A percentile compares a stretch with the other conserved stretches of the same genome.
Evolutionary conservation across 352 stramenopile genomes (phyloP).

Genomic region (Pythium utonaiense): DNA sequence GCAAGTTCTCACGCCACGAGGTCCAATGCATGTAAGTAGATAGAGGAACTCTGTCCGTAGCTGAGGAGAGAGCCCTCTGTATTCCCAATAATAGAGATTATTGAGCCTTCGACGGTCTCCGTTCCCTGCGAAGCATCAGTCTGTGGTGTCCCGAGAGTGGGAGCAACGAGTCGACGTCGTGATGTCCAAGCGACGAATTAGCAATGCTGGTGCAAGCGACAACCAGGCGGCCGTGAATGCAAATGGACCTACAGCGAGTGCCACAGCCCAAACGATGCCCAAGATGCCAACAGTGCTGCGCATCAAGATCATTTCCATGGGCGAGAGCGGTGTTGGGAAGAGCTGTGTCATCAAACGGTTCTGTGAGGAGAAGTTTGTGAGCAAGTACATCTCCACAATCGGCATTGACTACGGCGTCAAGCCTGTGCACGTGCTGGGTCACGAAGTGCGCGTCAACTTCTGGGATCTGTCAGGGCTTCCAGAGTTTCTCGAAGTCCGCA

Average conservation of each 20-base stretch:
- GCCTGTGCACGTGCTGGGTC: slow-evolving; percentile 64
- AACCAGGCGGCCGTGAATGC: slow-evolving; percentile 6
- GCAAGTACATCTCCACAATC: slow-evolving; percentile 95
- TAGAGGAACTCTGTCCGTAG: neutral
- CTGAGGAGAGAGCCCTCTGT: too few relatives aligned
- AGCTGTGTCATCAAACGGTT: slow-evolving; percentile 95
- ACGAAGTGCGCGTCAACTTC: slow-evolving; percentile 91
- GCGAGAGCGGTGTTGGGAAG: slow-evolving; percentile 88
- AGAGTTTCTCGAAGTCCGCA: slow-evolving; percentile 94
- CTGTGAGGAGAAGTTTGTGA: slow-evolving; percentile 94
- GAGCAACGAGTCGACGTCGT: too few relatives aligned
- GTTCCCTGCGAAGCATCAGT: neutral
- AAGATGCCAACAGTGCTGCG: slow-evolving; percentile 46
- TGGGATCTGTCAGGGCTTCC: slow-evolving; percentile 91
- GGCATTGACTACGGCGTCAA: slow-evolving; percentile 96
- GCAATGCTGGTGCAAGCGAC: neutral
- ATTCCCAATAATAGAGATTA: neutral
- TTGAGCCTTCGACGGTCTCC: neutral
- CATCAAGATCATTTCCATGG: slow-evolving; percentile 95
- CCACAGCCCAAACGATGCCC: neutral
- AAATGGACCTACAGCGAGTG: neutral
- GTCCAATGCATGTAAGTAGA: slow-evolving; percentile 53
- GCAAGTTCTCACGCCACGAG: slow-evolving; percentile 46
- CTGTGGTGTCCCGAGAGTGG: too few relatives aligned
- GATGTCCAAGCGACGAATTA: slow-evolving; percentile 19